Base-by-base conservation (phyloP, 306 rosid genomes). In the Cucurbita argyrosperma region DNA sequence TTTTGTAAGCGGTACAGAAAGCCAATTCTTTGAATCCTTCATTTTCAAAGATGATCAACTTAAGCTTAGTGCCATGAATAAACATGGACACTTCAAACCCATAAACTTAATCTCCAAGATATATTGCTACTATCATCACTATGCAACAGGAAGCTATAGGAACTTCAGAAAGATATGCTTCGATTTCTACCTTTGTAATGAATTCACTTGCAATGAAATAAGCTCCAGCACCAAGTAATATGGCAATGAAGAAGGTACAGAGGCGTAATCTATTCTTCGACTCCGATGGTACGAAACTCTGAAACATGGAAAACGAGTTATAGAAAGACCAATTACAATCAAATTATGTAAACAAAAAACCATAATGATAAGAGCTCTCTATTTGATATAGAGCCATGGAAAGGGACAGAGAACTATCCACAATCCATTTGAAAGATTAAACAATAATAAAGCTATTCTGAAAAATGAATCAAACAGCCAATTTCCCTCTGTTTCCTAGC, bases 141-240 rank as follows among this genome's bases (percentile, higher is more conserved):
- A 49, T 13, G 14, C 13, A 68, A 47, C 74, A 30, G 45, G 15
- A 30, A 13, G 43, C 47, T 35, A 51, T 4, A 35, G 51, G 46
- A 71, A 71, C 46, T 49, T 14, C 23, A 23, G 38, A 14, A 50
- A 35, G 14, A 15, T n/a, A 54, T 37, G 61, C 19, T 72, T 39
- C 21, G 55, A 21, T 53, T 18, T 39, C 35, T 54, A 72, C 76
- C 82, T 87, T 85, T 70, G 85, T 83, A 55, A 81, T 72, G 72
- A 87, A 77, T 12, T 88, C 81, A 75, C 81, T 76, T 26, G 87
- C 86, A 75, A 79, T 76, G 57, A 90, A 82, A 84, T 85, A 94
- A 78, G 86, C 97, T 61, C 87, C 96, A 14, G 83, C 86, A 69
- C 89, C 65, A 72, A 94, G 79, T 18, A 90, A 81, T 63, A 85